These are phyloP conservation scores for Diatrype stigma DNA, from an alignment of 2,329 filamentous ascomycete species.

Conservation along the genomic window DNA sequence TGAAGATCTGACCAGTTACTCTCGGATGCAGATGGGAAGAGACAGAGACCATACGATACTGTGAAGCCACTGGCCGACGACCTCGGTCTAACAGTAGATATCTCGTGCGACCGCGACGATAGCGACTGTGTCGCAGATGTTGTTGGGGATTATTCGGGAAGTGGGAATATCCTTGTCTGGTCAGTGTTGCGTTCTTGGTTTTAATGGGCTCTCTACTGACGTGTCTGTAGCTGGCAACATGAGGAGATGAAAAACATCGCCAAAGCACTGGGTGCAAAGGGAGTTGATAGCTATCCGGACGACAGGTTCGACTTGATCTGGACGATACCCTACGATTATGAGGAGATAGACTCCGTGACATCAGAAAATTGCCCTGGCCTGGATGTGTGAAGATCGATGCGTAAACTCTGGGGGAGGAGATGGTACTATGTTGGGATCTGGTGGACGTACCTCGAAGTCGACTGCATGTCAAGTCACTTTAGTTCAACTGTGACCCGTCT, in stretches of 20 bases:
- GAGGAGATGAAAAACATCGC: constrained; percentile 47
- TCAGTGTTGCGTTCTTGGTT: constrained; percentile 14
- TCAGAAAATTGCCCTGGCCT: constrained; percentile 53
- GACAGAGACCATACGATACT: constrained; percentile 51
- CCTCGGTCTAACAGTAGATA: constrained; percentile 51
- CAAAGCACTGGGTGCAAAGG: constrained; percentile 44
- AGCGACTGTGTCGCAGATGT: constrained; percentile 47
- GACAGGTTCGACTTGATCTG: constrained; percentile 53
- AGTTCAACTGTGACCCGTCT: too few relatives aligned
- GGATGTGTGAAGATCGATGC: constrained; percentile 32
- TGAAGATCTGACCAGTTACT: not conserved
- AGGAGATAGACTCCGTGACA: constrained; percentile 37
- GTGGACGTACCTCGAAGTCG: too few relatives aligned
- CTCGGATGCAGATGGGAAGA: constrained; percentile 38
- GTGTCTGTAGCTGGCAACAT: constrained; percentile 51
- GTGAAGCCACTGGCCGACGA: constrained; percentile 53
- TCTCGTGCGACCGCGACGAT: constrained; percentile 53
- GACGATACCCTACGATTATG: constrained; percentile 50
- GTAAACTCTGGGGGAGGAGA: too few relatives aligned
- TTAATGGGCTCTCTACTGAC: not conserved
- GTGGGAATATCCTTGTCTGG: constrained; percentile 57
- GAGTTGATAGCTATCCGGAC: constrained; percentile 47
- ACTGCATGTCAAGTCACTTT: too few relatives aligned
- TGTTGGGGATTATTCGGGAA: constrained; percentile 42
- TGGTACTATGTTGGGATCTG: too few relatives aligned